phyloP scores from a whole-genome alignment of 306 rosid genomes.

The Prosopis cineraria region DNA sequence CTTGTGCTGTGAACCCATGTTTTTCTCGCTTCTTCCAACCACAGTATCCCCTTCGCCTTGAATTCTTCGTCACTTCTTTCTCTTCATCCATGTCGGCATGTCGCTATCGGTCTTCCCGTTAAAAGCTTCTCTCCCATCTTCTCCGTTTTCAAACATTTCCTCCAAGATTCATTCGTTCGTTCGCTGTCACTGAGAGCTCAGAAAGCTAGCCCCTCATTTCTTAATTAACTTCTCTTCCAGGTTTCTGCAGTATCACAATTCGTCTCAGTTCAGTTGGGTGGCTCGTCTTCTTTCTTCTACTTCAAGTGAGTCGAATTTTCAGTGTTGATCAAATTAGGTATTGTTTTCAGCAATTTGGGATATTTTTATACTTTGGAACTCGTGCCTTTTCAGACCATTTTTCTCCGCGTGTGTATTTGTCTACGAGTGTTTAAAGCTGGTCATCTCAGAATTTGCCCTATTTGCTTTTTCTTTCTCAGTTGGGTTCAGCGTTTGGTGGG shows the following conservation, averaged over 20 bases:
- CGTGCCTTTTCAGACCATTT: background rate
- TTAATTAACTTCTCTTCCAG: conserved; percentile 8
- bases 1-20: conserved; percentile 16
- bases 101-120: conserved; percentile 45
- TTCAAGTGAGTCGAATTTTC: conserved; percentile 14
- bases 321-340: background rate
- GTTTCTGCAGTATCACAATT: conserved; percentile 21
- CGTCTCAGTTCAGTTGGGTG: conserved; percentile 22
- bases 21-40: conserved; percentile 22
- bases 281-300: background rate
- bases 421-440: background rate
- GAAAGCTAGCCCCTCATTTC: conserved; percentile 23
- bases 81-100: conserved; percentile 33
- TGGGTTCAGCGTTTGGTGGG: conserved; percentile 18
- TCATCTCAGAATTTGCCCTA: conserved; percentile 22
- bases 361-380: background rate
- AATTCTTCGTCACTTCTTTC: conserved; percentile 28
- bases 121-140: conserved; percentile 41
- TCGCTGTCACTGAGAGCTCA: conserved; percentile 2
- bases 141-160: conserved; percentile 30
- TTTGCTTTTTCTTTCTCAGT: conserved; percentile 2
- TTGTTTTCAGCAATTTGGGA: background rate
- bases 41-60: conserved; percentile 20
- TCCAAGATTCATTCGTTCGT: conserved; percentile 18
- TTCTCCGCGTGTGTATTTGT: background rate